Evolutionary conservation across 2,329 filamentous ascomycete species (phyloP).

Genomic region (Fusarium sp.): DNA sequence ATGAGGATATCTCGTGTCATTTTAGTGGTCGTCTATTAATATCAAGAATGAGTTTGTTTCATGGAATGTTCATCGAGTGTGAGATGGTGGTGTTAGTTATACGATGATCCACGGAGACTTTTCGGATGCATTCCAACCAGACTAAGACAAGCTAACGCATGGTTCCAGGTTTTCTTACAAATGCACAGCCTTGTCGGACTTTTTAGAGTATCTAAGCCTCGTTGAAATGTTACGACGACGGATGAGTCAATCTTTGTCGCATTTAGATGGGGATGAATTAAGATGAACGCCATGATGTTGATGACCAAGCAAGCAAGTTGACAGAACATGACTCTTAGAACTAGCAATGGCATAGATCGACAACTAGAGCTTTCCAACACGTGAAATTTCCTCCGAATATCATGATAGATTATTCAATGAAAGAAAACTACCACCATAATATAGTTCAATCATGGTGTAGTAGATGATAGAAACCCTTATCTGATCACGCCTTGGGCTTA

Average conservation of each 20-base stretch:
- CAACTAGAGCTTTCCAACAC: neutral
- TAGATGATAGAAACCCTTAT: neutral
- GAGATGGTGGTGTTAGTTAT: neutral
- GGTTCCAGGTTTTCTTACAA: neutral
- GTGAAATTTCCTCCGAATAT: neutral
- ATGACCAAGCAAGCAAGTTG: neutral
- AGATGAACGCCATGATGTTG: neutral
- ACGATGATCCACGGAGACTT: constrained; percentile 14
- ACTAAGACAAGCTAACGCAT: neutral
- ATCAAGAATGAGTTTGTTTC: neutral
- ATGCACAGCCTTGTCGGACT: neutral
- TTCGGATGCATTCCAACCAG: constrained; percentile 9
- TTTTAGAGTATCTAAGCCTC: neutral
- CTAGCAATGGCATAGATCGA: neutral
- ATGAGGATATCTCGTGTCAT: constrained; percentile 28
- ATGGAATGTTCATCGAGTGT: neutral
- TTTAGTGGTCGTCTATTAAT: neutral
- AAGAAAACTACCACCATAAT: neutral
- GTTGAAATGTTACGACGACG: neutral
- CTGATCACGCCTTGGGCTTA: constrained; percentile 14
- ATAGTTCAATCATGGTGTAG: neutral
- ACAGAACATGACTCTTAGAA: neutral
- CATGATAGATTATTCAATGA: neutral
- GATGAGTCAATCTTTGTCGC: neutral
- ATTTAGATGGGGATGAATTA: neutral